Percentiles rank a stretch among this genome's conserved stretches.
These are phyloP conservation scores for Sanghuangporus sanghuang DNA, from an alignment of 1,284 basidiomycete species.

Conservation along the genomic window DNA sequence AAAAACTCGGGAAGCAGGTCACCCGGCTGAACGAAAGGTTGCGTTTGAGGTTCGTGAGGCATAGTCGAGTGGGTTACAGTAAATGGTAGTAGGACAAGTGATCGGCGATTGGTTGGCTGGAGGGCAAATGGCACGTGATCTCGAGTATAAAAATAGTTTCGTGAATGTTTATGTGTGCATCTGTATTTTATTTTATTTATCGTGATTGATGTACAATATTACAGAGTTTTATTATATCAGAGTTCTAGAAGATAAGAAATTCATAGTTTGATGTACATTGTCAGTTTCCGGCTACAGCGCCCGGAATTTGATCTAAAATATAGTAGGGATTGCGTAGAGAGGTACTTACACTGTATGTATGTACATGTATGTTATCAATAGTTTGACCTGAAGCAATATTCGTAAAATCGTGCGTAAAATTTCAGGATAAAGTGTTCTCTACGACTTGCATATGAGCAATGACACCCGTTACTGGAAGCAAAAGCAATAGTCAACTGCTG, in stretches of 20 bases:
- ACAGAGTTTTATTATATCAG: too few relatives aligned
- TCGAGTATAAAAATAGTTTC: not conserved
- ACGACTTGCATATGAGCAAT: not conserved
- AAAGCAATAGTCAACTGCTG: not conserved
- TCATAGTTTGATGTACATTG: too few relatives aligned
- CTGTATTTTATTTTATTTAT: not conserved
- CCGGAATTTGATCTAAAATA: too few relatives aligned
- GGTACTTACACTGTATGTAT: too few relatives aligned
- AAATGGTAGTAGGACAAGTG: not conserved
- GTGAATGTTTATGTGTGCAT: not conserved
- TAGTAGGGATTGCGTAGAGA: too few relatives aligned
- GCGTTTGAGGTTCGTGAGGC: conserved; percentile 6
- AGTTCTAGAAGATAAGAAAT: too few relatives aligned
- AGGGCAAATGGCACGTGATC: not conserved
- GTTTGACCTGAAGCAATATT: too few relatives aligned
- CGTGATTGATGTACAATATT: too few relatives aligned
- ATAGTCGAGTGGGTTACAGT: not conserved
- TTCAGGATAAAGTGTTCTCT: not conserved
- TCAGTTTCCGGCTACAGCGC: too few relatives aligned
- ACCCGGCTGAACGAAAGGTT: conserved; percentile 61
- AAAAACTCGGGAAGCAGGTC: conserved; percentile 75
- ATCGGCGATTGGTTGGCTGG: not conserved
- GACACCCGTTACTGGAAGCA: not conserved
- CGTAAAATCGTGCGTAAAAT: not conserved
- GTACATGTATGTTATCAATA: too few relatives aligned